phyloP scores from a whole-genome alignment of 345 rosid species.

The Corchorus olitorius region DNA sequence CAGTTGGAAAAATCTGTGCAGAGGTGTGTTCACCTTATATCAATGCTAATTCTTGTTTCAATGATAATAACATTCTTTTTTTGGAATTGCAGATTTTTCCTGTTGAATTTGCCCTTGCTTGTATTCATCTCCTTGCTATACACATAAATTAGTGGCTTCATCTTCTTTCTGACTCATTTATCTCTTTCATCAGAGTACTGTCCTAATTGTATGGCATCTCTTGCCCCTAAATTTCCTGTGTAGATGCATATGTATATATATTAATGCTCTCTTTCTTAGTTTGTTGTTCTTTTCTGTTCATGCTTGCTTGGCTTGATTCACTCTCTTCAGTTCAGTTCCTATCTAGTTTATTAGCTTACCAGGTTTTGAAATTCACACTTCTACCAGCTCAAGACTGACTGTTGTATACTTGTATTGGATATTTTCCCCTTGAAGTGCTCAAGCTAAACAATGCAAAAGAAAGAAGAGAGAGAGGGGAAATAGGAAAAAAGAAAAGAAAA shows the following conservation, averaged over 20 bases:
- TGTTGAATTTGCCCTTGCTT: not conserved
- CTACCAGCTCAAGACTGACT: not conserved
- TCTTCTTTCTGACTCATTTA: not conserved
- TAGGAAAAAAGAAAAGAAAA: not conserved
- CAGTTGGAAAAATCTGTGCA: slow-evolving; percentile 84
- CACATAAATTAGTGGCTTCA: too few relatives aligned
- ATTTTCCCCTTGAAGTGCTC: not conserved
- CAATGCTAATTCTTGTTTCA: not conserved
- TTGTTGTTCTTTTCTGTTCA: not conserved
- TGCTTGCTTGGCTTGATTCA: not conserved
- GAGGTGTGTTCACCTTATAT: slow-evolving; percentile 50
- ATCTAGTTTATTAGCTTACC: not conserved
- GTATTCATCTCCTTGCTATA: not conserved
- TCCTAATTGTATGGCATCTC: not conserved
- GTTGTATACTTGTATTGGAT: not conserved
- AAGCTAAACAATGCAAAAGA: not conserved
- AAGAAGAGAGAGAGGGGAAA: too few relatives aligned
- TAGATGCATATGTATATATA: too few relatives aligned
- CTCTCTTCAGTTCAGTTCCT: too few relatives aligned
- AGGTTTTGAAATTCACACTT: not conserved
- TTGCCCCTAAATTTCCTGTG: not conserved
- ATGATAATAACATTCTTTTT: not conserved
- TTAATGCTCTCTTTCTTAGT: not conserved
- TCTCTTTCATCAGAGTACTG: not conserved
- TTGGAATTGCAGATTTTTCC: not conserved